These are phyloP conservation scores for Theileria luwenshuni DNA, from an alignment of 169 alveolate species.

Conservation along the genomic window DNA sequence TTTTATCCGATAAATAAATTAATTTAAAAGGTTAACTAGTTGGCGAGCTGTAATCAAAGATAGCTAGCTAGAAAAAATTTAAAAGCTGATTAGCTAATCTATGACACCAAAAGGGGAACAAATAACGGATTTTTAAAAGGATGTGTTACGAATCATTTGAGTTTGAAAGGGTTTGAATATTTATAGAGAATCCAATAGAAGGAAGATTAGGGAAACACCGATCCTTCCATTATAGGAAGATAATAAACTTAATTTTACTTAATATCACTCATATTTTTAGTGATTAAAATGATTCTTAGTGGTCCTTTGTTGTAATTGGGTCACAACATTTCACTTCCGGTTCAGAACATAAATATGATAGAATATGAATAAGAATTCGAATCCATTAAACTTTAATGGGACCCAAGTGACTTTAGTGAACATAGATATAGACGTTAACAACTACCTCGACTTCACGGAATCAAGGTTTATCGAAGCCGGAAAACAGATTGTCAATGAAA, in stretches of 20 bases:
- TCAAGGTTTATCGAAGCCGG: not conserved
- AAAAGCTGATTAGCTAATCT: too few relatives aligned
- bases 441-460: not conserved
- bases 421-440: not conserved
- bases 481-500: not conserved
- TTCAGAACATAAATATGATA: not conserved
- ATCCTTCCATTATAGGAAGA: not conserved
- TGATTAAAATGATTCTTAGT: not conserved
- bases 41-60: too few relatives aligned
- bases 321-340: not conserved
- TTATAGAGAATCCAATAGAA: not conserved
- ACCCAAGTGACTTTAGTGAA: conserved; percentile 9
- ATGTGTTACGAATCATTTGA: too few relatives aligned
- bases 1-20: too few relatives aligned
- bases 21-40: too few relatives aligned
- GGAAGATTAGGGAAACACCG: too few relatives aligned
- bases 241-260: too few relatives aligned
- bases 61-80: too few relatives aligned
- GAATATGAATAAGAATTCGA: conserved; percentile 8
- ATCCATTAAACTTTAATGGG: not conserved
- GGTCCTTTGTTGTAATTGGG: not conserved
- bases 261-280: not conserved
- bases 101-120: too few relatives aligned
- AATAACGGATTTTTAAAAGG: too few relatives aligned
- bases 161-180: not conserved